phyloP scores from a whole-genome alignment of 164 flowering plant species.

The Magnolia kwangsiensis region DNA sequence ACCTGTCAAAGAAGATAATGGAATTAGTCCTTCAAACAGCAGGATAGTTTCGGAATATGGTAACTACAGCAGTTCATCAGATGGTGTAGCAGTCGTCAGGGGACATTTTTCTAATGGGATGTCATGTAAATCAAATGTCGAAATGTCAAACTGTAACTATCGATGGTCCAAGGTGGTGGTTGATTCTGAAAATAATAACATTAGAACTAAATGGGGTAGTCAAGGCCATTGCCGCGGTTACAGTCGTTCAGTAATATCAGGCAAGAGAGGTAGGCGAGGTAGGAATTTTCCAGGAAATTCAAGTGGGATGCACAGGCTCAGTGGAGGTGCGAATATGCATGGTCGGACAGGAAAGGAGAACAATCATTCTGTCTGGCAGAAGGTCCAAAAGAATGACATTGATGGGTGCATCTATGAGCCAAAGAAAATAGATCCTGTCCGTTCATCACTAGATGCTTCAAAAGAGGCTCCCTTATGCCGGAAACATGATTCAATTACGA shows the following conservation, averaged over 20 bases:
- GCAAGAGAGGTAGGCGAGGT: slow-evolving; percentile 29
- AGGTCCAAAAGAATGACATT: slow-evolving; percentile 32
- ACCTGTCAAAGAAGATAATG: slow-evolving; percentile 8
- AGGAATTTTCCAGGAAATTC: slow-evolving; percentile 18
- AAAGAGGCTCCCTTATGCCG: slow-evolving; percentile 20
- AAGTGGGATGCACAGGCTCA: slow-evolving; percentile 10
- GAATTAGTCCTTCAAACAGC: not conserved
- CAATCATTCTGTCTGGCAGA: slow-evolving; percentile 52
- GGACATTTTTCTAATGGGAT: slow-evolving; percentile 6
- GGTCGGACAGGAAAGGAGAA: slow-evolving; percentile 40
- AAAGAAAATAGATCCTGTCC: slow-evolving; percentile 18
- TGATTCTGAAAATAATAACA: slow-evolving; percentile 16
- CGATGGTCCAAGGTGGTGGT: slow-evolving; percentile 10
- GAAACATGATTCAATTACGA: not conserved
- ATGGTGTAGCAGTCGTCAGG: slow-evolving; percentile 6
- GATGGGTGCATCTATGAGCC: slow-evolving; percentile 19
- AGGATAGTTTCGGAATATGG: slow-evolving; percentile 12
- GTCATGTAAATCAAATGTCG: not conserved
- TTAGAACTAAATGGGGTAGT: slow-evolving; percentile 13
- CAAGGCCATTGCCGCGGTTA: slow-evolving; percentile 20
- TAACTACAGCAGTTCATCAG: slow-evolving; percentile 4
- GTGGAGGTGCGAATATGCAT: slow-evolving; percentile 22
- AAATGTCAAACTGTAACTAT: not conserved
- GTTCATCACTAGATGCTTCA: slow-evolving; percentile 18
- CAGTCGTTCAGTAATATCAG: slow-evolving; percentile 12